These are phyloP conservation scores for Fusarium brachygibbosum DNA, from an alignment of 2,329 filamentous ascomycete species.

Conservation along the genomic window DNA sequence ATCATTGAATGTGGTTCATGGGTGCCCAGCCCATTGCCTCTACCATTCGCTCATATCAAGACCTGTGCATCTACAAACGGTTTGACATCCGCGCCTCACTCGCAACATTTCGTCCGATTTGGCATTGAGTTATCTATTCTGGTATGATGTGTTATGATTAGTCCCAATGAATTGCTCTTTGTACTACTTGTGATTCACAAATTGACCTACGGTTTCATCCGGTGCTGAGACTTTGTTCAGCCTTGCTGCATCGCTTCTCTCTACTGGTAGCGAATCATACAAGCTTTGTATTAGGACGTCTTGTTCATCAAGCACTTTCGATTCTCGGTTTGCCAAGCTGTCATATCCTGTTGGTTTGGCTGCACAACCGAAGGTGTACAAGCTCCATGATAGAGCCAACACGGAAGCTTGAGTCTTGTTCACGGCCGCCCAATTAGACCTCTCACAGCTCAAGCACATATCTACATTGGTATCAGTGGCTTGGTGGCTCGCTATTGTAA, in stretches of 20 bases:
- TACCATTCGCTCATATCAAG: background rate
- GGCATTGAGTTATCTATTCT: conserved; percentile 1
- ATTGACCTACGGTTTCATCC: conserved; percentile 15
- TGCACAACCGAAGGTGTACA: conserved; percentile 24
- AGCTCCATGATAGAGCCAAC: background rate
- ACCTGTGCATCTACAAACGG: background rate
- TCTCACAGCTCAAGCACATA: background rate
- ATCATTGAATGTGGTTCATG: background rate
- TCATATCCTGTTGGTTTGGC: background rate
- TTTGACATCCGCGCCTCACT: background rate
- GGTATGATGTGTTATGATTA: background rate
- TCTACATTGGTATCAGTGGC: conserved; percentile 16
- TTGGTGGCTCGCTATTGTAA: conserved; percentile 24
- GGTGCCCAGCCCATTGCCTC: background rate
- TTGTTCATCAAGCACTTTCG: background rate
- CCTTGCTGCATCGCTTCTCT: conserved; percentile 3
- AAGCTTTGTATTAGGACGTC: background rate
- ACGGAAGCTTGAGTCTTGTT: background rate
- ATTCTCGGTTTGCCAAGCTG: background rate
- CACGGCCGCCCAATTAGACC: background rate
- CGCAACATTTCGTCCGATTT: background rate
- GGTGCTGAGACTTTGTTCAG: conserved; percentile 17
- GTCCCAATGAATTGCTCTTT: conserved; percentile 9
- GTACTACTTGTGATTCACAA: conserved; percentile 6
- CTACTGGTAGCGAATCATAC: conserved; percentile 8